A percentile compares a stretch with the other conserved stretches of the same genome.
Evolutionary conservation across 805 yeast species (phyloP).

Genomic region (Brettanomyces bruxellensis): DNA sequence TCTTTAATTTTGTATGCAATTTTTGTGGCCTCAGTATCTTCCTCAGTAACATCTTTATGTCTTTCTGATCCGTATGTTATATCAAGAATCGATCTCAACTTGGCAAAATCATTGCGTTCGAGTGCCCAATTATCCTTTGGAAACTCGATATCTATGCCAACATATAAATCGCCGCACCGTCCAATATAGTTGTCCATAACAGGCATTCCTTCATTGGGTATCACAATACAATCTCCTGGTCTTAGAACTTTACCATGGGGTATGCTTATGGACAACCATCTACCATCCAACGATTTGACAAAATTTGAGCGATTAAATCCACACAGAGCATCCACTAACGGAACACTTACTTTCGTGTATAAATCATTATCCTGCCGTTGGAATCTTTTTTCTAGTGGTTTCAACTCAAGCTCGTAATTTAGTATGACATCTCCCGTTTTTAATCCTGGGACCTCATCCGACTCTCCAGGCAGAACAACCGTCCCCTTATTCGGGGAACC

Average conservation of each 20-base stretch:
- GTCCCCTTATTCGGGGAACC: slow-evolving; percentile 61
- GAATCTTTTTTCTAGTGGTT: slow-evolving; percentile 27
- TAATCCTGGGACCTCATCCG: slow-evolving; percentile 71
- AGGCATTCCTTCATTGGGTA: slow-evolving; percentile 83
- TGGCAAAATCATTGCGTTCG: slow-evolving; percentile 56
- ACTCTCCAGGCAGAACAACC: slow-evolving; percentile 54
- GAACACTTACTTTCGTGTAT: slow-evolving; percentile 46
- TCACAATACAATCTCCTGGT: slow-evolving; percentile 61
- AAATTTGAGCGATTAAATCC: slow-evolving; percentile 63
- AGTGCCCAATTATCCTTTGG: slow-evolving; percentile 81
- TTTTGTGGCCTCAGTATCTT: slow-evolving; percentile 15
- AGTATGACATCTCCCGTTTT: slow-evolving; percentile 72
- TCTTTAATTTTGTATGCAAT: slow-evolving; percentile 16
- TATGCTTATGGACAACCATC: slow-evolving; percentile 54
- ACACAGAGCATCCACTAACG: slow-evolving; percentile 74
- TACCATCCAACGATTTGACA: slow-evolving; percentile 69
- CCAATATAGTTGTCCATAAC: slow-evolving; percentile 23
- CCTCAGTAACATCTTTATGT: slow-evolving; percentile 13
- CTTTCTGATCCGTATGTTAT: slow-evolving; percentile 14
- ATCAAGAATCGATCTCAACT: slow-evolving; percentile 46
- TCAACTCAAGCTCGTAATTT: slow-evolving; percentile 43
- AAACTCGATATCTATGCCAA: slow-evolving; percentile 65
- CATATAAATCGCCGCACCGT: slow-evolving; percentile 56
- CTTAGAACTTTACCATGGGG: slow-evolving; percentile 75
- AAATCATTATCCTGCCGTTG: slow-evolving; percentile 48